These are phyloP conservation scores for Coemansia sp. DNA, from an alignment of 192 early-diverging fungal species.

Conservation along the genomic window DNA sequence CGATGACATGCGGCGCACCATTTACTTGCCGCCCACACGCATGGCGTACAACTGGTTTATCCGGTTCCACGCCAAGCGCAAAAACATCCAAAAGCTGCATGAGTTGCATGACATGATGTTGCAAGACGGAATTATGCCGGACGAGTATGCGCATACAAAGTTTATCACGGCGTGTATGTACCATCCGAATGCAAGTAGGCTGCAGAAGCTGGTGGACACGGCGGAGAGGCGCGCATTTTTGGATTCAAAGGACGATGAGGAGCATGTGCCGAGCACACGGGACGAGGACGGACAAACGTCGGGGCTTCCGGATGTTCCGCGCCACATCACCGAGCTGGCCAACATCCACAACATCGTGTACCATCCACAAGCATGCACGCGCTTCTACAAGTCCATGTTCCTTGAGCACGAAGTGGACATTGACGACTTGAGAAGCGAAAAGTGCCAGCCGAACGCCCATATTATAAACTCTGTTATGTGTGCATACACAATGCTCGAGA, in stretches of 20 bases:
- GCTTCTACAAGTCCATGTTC: constrained; percentile 43
- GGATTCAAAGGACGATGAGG: background rate
- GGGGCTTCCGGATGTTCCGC: constrained; percentile 23
- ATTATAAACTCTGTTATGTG: constrained; percentile 50
- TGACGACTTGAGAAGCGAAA: constrained; percentile 10
- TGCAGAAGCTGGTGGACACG: constrained; percentile 11
- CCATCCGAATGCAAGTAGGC: constrained; percentile 22
- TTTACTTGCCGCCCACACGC: constrained; percentile 44
- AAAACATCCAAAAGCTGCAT: constrained; percentile 33
- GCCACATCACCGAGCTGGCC: background rate
- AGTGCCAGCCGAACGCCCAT: constrained; percentile 25
- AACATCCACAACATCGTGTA: constrained; percentile 19
- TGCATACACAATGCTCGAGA: constrained; percentile 31
- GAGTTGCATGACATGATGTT: constrained; percentile 46
- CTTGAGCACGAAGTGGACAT: constrained; percentile 16
- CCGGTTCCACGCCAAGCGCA: constrained; percentile 48
- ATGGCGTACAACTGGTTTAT: constrained; percentile 40
- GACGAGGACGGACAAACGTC: constrained; percentile 3
- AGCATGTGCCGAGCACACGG: background rate
- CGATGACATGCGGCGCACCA: constrained; percentile 48
- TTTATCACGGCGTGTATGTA: constrained; percentile 53
- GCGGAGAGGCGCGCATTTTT: background rate
- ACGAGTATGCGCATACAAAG: constrained; percentile 45
- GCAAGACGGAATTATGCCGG: constrained; percentile 38
- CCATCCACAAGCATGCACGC: constrained; percentile 38